Evolutionary conservation across 2,329 filamentous ascomycete species (phyloP).

Genomic region (Penicillium glabrum): DNA sequence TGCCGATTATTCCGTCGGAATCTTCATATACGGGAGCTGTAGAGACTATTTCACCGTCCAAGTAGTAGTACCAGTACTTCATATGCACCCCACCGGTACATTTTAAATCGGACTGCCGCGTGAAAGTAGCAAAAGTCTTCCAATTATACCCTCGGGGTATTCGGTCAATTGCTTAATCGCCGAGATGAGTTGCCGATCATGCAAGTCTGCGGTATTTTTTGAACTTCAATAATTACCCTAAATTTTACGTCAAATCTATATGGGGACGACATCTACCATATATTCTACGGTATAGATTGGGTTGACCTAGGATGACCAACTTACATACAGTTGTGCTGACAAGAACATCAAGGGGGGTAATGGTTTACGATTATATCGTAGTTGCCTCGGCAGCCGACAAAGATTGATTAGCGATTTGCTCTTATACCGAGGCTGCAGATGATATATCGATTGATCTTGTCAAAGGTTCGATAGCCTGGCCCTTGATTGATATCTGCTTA

Average conservation of each 20-base stretch:
- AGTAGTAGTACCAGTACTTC: not conserved
- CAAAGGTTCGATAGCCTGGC: not conserved
- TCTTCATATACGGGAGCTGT: no score
- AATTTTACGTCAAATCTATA: no score
- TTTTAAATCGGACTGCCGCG: not conserved
- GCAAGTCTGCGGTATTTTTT: no score
- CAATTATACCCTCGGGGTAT: not conserved
- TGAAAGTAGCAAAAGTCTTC: not conserved
- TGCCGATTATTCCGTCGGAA: not conserved
- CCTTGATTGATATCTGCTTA: not conserved
- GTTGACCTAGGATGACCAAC: no score
- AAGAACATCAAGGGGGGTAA: not conserved
- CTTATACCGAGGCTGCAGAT: not conserved
- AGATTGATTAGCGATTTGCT: not conserved
- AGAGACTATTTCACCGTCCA: not conserved
- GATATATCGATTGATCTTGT: not conserved
- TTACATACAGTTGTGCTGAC: not conserved
- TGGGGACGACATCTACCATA: no score
- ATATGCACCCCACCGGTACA: not conserved
- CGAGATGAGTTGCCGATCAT: no score
- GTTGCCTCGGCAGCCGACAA: not conserved
- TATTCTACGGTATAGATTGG: no score
- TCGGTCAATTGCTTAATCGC: not conserved
- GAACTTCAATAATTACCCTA: not conserved
- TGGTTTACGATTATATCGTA: not conserved